phyloP scores from a whole-genome alignment of 164 flowering plant species.

The Echeveria elegans region DNA sequence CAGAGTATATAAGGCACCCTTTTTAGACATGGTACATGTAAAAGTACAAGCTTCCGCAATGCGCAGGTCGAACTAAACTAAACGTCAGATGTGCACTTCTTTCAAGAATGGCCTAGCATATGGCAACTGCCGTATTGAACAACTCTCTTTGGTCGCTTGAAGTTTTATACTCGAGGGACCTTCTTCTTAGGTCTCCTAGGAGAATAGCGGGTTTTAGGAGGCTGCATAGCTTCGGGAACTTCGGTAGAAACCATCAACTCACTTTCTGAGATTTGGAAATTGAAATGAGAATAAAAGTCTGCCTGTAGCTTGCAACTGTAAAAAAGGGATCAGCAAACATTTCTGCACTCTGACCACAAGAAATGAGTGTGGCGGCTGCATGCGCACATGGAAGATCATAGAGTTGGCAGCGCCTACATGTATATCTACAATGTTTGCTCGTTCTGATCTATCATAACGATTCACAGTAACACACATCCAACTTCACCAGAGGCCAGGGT shows the following conservation, averaged over 20 bases:
- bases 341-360: slow-evolving; percentile 46
- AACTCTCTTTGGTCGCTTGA: slow-evolving; percentile 55
- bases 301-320: slow-evolving; percentile 30
- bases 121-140: slow-evolving; percentile 96
- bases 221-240: slow-evolving; percentile 56
- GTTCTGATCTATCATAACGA: too few relatives aligned
- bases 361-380: slow-evolving; percentile 91
- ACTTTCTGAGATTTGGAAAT: slow-evolving; percentile 33
- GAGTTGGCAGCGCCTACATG: slow-evolving; percentile 91
- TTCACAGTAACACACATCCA: slow-evolving; percentile 76
- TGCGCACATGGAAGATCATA: slow-evolving; percentile 97
- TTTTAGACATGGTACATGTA: not conserved
- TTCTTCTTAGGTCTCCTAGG: slow-evolving; percentile 97
- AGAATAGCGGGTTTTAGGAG: slow-evolving; percentile 88
- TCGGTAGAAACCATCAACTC: slow-evolving; percentile 62
- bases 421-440: slow-evolving; percentile 46
- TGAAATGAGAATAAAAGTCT: slow-evolving; percentile 32
- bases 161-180: slow-evolving; percentile 63
- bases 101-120: slow-evolving; percentile 89
- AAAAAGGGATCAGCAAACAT: slow-evolving; percentile 40
- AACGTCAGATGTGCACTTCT: slow-evolving; percentile 50
- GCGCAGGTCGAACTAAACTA: slow-evolving; percentile 7
- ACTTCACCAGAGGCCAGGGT: too few relatives aligned
- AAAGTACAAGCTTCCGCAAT: not conserved
- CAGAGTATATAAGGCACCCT: not conserved